Base-by-base conservation (phyloP, 2,329 filamentous ascomycete species). In the Neonectria magnoliae region DNA sequence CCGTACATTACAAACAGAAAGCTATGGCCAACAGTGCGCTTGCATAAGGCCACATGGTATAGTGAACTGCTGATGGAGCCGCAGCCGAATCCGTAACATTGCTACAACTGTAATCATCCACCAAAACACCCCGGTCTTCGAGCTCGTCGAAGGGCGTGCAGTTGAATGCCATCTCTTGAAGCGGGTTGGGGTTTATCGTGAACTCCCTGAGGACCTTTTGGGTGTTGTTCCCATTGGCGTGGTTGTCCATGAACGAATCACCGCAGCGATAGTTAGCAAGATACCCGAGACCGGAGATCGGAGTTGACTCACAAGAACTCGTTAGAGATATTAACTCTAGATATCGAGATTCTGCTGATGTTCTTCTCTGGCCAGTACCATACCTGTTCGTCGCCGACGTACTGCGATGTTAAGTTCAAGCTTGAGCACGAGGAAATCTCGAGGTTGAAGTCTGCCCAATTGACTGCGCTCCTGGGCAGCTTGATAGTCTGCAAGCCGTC, bases 311-410 rank as follows among this genome's bases (percentile, higher is more conserved):
- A 69, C 67, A 69, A 69, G 36, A 69, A 69, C 18, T 18, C 57
- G 22, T 63, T 68, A 10, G 51, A 52, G 8, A 69, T 18, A 13
- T 57, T 57, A 42, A 52, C 56, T 8, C 53, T 45, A 0, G 13
- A 8, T 7, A 69, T 66, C 3, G n/a, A 50, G 52, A 68, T 68
- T 7, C 18, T 42, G 11, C 45, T 29, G 10, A 69, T 60, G 20
- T 68, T 57, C 11, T 52, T 51, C 20, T 60, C 50, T 0, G 67
- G 67, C 67, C 67, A 69, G 44, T 68, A 68, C 65, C 67, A 69
- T 8, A 67, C 53, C 20, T 27, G 47, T 7, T 69, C 62, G 18
- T 33, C 54, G 9, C 57, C 54, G 3, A 53, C 36, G 29, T 65
- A 69, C 59, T 69, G 53, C n/a, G 67, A 69, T 6, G 38, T 57